Conservation (phyloP, 805 yeast species). For the Blastobotrys mokoenaii region DNA sequence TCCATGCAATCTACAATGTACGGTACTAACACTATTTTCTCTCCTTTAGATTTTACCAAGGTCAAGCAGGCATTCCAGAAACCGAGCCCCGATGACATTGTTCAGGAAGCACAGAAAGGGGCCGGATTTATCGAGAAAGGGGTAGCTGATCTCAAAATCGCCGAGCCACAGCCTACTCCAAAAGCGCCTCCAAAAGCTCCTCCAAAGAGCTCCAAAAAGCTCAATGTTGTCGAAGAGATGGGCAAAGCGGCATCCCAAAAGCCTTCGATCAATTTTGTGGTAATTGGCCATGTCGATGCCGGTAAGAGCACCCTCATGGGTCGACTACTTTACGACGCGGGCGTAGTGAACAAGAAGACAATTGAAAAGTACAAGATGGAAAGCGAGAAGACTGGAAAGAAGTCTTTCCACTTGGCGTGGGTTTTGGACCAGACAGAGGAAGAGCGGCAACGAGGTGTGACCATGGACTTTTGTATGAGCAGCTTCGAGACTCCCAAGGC, state of each 20-base stretch:
- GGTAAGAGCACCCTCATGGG: slow-evolving; percentile 81
- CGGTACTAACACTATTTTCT: slow-evolving; percentile 33
- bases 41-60: slow-evolving; percentile 32
- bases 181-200: slow-evolving; percentile 2
- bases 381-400: slow-evolving; percentile 59
- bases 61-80: slow-evolving; percentile 46
- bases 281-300: slow-evolving; percentile 81
- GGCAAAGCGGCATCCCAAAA: slow-evolving; percentile 23
- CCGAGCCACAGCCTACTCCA: background rate
- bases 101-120: slow-evolving; percentile 46
- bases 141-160: background rate
- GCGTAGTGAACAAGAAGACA: slow-evolving; percentile 56
- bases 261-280: slow-evolving; percentile 63
- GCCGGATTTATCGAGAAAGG: slow-evolving; percentile 13
- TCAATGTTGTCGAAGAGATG: slow-evolving; percentile 8
- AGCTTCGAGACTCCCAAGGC: slow-evolving; percentile 48
- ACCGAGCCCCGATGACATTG: slow-evolving; percentile 80
- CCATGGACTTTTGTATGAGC: slow-evolving; percentile 68
- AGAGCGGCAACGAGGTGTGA: slow-evolving; percentile 68
- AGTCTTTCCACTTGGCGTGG: slow-evolving; percentile 81
- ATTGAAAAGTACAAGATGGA: slow-evolving; percentile 57
- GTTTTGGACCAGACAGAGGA: slow-evolving; percentile 73
- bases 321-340: slow-evolving; percentile 55
- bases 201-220: slow-evolving; percentile 2
- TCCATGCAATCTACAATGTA: background rate